Conservation (phyloP, 2,329 filamentous ascomycete genomes). For the Beauveria rudraprayagi region DNA sequence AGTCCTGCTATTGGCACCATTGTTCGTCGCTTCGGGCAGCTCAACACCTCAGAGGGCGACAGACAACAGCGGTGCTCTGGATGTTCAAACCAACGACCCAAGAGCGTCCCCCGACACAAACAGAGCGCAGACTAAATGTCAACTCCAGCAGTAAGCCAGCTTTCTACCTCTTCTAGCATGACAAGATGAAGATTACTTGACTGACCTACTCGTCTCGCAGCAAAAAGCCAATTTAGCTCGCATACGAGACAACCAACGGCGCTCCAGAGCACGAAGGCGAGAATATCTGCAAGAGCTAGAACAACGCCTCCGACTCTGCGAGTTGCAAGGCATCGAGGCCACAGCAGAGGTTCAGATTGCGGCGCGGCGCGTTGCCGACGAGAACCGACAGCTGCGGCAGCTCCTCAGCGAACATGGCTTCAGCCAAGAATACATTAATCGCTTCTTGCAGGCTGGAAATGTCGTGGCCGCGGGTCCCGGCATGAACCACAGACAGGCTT, state of each 20-base stretch:
- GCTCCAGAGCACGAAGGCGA: constrained; percentile 65
- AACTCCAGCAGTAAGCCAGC: constrained; percentile 23
- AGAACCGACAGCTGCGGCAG: constrained; percentile 56
- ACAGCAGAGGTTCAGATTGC: constrained; percentile 65
- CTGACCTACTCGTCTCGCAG: constrained; percentile 19
- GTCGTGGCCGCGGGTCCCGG: neutral
- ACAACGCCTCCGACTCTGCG: constrained; percentile 50
- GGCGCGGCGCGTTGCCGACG: constrained; percentile 58
- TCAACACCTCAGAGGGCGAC: neutral
- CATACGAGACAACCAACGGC: constrained; percentile 69
- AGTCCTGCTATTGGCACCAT: neutral
- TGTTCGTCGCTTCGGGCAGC: neutral
- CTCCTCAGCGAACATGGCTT: constrained; percentile 53
- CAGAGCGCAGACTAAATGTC: constrained; percentile 23
- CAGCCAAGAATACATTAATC: constrained; percentile 44
- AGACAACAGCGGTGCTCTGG: neutral
- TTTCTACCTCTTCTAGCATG: too few species aligned
- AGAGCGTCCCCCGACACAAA: neutral
- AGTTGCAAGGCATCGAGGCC: constrained; percentile 58
- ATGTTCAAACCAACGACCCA: neutral
- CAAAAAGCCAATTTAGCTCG: constrained; percentile 39
- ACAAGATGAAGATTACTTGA: too few species aligned
- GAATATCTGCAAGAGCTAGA: constrained; percentile 65
- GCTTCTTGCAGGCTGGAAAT: constrained; percentile 24
- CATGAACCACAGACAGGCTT: neutral